Conservation (phyloP, 495 filamentous ascomycete genomes). For the Neurospora sp. region DNA sequence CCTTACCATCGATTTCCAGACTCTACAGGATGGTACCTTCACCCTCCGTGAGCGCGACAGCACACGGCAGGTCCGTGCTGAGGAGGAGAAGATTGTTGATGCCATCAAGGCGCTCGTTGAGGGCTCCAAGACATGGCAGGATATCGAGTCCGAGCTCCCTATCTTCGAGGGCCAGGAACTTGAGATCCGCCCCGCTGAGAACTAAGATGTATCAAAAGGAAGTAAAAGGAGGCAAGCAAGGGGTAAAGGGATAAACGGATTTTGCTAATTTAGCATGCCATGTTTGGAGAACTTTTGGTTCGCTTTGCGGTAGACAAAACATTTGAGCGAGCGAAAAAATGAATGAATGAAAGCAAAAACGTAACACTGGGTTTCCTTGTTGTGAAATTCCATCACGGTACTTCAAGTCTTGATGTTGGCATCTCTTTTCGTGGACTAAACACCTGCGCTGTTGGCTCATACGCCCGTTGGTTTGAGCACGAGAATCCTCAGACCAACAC, state of each 20-base stretch:
- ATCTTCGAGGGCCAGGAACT: slow-evolving; percentile 50
- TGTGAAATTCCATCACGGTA: background rate
- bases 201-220: background rate
- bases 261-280: background rate
- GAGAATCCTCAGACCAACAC: background rate
- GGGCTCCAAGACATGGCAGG: slow-evolving; percentile 50
- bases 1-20: slow-evolving; percentile 68
- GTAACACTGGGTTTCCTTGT: background rate
- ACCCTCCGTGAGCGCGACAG: slow-evolving; percentile 67
- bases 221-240: background rate
- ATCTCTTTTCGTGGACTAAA: background rate
- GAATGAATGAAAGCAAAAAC: background rate
- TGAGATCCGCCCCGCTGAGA: slow-evolving; percentile 8
- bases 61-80: slow-evolving; percentile 61
- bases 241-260: background rate
- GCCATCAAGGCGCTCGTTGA: slow-evolving; percentile 50
- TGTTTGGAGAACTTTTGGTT: background rate
- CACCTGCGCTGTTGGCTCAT: background rate
- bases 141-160: slow-evolving; percentile 49
- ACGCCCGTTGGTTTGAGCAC: background rate
- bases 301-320: background rate
- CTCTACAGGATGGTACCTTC: slow-evolving; percentile 55
- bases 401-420: background rate
- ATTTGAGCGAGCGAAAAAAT: background rate
- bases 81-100: slow-evolving; percentile 50